Base-by-base conservation (phyloP, 2,329 filamentous ascomycete genomes). In the Colletotrichum abscissum region DNA sequence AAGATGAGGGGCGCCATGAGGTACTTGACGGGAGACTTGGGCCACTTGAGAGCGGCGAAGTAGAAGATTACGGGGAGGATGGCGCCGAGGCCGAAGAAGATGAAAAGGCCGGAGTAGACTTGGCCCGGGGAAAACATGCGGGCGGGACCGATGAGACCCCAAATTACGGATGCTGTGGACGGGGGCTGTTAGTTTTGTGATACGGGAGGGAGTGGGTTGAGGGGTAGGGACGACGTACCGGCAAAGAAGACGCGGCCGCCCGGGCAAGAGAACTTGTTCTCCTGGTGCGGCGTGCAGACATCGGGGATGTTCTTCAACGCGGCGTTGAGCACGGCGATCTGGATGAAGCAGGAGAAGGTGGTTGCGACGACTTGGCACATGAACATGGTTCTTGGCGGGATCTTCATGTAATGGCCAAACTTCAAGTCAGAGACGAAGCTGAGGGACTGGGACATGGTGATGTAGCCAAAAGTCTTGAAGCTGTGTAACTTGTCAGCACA, bases 341-440 rank as follows among this genome's bases (percentile, higher is more conserved):
- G 92, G 52, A 93, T 88, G 74, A 93, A 87, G 80, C 90, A 92
- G 0, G 90, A 91, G 78, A 92, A 87, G 0, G 92, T 88, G 0
- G 91, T 92, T 8, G 92, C 91, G 1, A 92, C 87, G 4, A 93
- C 87, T 79, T 93, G 92, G 5, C 87, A 86, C 81, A 88, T 86
- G 81, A 93, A 93, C 84, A 92, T 92, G 19, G 89, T 91, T 22
- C 90, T 86, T 16, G 91, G 91, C 0, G 92, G 91, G 11, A 91
- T 90, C 81, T 91, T 91, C 91, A 94, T 93, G 84, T 94, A 94
- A 78, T 94, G 92, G 5, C 90, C 92, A 57, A 93, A 90, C 78
- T 93, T 93, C 75, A 93, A 85, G 77, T 93, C 92, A 8, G 89
- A 85, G 12, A 90, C 86, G 78, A 93, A 93, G 76, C 86, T 88